Evolutionary conservation across 2,329 filamentous ascomycete genomes (phyloP).

Genomic region (Cladosporium sp.): DNA sequence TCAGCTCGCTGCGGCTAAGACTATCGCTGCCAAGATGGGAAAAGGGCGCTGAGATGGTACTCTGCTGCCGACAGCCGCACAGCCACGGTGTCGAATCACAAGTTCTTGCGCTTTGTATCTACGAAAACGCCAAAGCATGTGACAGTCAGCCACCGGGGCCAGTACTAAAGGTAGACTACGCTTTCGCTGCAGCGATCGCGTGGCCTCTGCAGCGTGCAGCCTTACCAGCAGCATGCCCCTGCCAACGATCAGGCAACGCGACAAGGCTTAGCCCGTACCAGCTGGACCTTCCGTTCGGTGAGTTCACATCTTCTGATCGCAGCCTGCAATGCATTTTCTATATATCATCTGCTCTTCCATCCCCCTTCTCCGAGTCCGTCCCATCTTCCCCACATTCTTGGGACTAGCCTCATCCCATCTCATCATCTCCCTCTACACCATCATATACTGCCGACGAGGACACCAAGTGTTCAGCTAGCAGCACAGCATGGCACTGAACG

Average conservation of each 20-base stretch:
- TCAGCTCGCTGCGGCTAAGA: slow-evolving; percentile 12
- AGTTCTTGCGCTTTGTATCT: background rate
- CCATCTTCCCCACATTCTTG: background rate
- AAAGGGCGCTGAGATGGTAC: slow-evolving; percentile 1
- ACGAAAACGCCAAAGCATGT: background rate
- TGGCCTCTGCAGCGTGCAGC: slow-evolving; percentile 18
- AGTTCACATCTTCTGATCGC: background rate
- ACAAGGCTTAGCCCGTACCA: slow-evolving; percentile 16
- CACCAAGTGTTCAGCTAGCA: background rate
- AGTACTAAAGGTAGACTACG: background rate
- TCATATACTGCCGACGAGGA: background rate
- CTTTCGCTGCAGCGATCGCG: slow-evolving; percentile 14
- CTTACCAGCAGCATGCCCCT: slow-evolving; percentile 13
- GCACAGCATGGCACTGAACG: background rate
- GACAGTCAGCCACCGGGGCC: slow-evolving; percentile 3
- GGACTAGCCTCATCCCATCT: background rate
- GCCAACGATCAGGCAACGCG: slow-evolving; percentile 11
- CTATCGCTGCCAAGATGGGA: slow-evolving; percentile 1
- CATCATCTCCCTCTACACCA: background rate
- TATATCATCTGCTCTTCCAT: background rate
- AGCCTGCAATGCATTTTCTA: background rate
- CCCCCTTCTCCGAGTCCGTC: background rate
- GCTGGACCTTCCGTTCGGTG: background rate
- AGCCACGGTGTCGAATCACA: background rate
- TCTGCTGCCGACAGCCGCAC: slow-evolving; percentile 3